Evolutionary conservation across 805 yeast species (phyloP).

Genomic region (Candida sanyiensis): DNA sequence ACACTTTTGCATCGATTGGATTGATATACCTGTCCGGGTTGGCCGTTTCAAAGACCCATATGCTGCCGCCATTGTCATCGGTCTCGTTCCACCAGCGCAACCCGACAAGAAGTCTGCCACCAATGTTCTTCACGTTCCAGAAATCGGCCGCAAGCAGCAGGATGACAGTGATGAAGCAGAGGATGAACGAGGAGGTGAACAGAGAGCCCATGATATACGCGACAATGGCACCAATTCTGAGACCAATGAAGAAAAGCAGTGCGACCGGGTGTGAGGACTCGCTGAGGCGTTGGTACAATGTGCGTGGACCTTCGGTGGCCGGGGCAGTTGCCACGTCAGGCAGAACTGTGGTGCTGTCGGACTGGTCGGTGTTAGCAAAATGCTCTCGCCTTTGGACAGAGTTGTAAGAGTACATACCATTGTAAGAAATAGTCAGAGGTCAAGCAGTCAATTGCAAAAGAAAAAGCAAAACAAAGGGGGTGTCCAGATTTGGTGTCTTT

Average conservation of each 20-base stretch:
- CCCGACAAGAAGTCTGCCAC: conserved; percentile 88
- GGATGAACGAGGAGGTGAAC: conserved; percentile 59
- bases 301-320: conserved; percentile 9
- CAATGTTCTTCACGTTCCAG: conserved; percentile 87
- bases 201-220: conserved; percentile 68
- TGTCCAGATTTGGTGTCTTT: no score
- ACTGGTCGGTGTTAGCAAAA: conserved; percentile 5
- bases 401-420: neutral
- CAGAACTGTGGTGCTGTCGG: conserved; percentile 9
- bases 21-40: conserved; percentile 68
- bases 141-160: conserved; percentile 82
- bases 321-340: conserved; percentile 2
- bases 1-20: conserved; percentile 85
- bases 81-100: conserved; percentile 97
- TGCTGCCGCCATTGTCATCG: conserved; percentile 39
- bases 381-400: neutral
- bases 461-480: no score
- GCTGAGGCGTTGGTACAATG: conserved; percentile 42
- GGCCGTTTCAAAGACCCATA: conserved; percentile 85
- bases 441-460: no score
- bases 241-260: conserved; percentile 52
- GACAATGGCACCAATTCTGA: conserved; percentile 58
- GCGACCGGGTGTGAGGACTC: conserved; percentile 87
- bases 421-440: no score
- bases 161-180: conserved; percentile 74